Evolutionary conservation across 73 alveolate species (phyloP), one percentile per base, ranked within the genome.

Genomic region (Paraurostyla sp.): DNA sequence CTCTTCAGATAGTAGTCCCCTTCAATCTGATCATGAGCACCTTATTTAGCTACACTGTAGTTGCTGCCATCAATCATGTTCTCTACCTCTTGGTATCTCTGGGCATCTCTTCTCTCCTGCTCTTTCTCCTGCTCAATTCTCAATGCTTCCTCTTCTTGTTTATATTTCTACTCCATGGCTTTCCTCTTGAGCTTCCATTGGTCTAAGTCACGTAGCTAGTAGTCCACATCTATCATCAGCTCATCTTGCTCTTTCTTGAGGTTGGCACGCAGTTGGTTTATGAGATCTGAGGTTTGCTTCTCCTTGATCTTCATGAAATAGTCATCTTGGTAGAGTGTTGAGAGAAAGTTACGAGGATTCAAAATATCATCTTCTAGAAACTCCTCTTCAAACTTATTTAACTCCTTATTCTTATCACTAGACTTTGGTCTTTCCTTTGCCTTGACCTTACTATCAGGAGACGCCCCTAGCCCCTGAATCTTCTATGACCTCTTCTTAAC

Each of bases 301-400:
- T 49, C 89, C 50, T 78, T 78, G n/a, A 78, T 22, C 50, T 78
- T 78, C 63, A 78, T 20, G 43, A 78, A 78, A 27, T 50, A 16
- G 45, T 78, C 89, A 35, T 78, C 78, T 32, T 50, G 22, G 33
- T 78, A 78, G 16, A 78, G 29, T 23, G 49, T 50, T 6, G 78
- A 9, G 9, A 51, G 38, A 52, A 78, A 78, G 60, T 78, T 78
- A 1, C 86, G 9, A 46, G 86, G 86, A 38, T 73, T 73, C 52
- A 73, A 30, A 23, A 73, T 73, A 38, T 49, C 76, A 35, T 54
- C 89, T 49, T 78, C 80, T 6, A 23, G 73, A 15, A 56, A 56
- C 11, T 78, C 78, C n/a, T 78, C 78, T 52, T 78, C 76, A 54
- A 52, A 49, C 46, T 73, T 2, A 33, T 38, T 33, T 38, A 1